These are phyloP conservation scores for Lipomyces anomalus DNA, from an alignment of 805 yeast species.

Conservation along the genomic window DNA sequence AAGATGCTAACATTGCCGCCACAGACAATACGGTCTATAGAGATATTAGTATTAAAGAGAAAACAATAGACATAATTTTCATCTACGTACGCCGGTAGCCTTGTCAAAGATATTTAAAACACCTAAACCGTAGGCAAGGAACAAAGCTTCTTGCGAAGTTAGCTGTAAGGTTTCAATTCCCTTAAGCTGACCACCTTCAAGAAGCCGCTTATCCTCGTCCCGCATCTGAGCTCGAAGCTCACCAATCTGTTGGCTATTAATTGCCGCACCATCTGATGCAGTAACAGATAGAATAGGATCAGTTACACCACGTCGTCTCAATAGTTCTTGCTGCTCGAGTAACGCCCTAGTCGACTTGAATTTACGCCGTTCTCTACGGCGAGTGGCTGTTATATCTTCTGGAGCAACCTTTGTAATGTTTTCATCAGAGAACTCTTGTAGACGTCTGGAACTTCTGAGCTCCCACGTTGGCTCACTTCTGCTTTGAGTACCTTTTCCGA, in stretches of 20 bases:
- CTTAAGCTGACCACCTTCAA: slow-evolving; percentile 28
- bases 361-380: slow-evolving; percentile 65
- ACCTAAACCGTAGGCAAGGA: slow-evolving; percentile 55
- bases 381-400: slow-evolving; percentile 70
- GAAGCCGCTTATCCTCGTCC: slow-evolving; percentile 35
- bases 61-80: slow-evolving; percentile 49
- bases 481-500: slow-evolving; percentile 86
- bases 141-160: slow-evolving; percentile 70
- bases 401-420: slow-evolving; percentile 40
- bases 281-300: slow-evolving; percentile 17
- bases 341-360: slow-evolving; percentile 66
- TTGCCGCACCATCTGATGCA: not conserved
- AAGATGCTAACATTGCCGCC: not conserved
- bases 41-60: slow-evolving; percentile 49
- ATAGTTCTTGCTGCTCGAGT: slow-evolving; percentile 46
- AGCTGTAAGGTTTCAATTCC: slow-evolving; percentile 51
- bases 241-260: slow-evolving; percentile 27
- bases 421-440: slow-evolving; percentile 36
- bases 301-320: too few species aligned
- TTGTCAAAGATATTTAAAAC: slow-evolving; percentile 37
- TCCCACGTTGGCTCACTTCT: slow-evolving; percentile 92
- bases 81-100: slow-evolving; percentile 27
- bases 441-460: slow-evolving; percentile 53
- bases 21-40: not conserved
- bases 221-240: slow-evolving; percentile 34